A percentile compares a stretch with the other conserved stretches of the same genome.
phyloP scores from a whole-genome alignment of 495 filamentous ascomycete genomes.

The Neurospora sublineolata region DNA sequence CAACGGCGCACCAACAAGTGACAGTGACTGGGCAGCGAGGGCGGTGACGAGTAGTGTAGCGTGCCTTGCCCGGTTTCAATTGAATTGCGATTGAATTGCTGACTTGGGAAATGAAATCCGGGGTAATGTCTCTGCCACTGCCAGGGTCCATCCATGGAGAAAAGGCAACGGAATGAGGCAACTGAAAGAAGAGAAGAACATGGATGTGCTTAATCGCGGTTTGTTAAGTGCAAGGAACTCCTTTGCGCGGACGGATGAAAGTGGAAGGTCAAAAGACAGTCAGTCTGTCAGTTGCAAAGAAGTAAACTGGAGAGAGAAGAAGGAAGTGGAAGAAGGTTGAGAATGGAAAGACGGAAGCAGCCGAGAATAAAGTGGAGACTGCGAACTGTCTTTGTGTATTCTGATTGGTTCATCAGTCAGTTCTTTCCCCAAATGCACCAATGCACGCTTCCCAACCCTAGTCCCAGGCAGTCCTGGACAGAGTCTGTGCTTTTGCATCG shows the following conservation, averaged over 20 bases:
- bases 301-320: not conserved
- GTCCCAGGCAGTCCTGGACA: not conserved
- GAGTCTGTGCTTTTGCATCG: not conserved
- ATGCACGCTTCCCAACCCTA: not conserved
- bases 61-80: not conserved
- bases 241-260: not conserved
- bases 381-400: not conserved
- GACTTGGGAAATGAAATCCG: not conserved
- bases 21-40: not conserved
- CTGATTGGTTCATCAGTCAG: not conserved
- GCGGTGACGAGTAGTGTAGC: not conserved
- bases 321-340: not conserved
- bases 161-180: not conserved
- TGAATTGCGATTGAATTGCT: not conserved
- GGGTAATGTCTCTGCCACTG: not conserved
- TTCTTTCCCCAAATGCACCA: not conserved
- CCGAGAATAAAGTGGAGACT: not conserved
- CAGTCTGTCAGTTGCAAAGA: not conserved
- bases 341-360: not conserved
- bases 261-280: not conserved
- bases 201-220: not conserved
- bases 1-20: not conserved
- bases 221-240: not conserved
- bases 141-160: not conserved
- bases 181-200: not conserved